phyloP scores from a whole-genome alignment of 768 basidiomycete species.

The Russula dissimulans region DNA sequence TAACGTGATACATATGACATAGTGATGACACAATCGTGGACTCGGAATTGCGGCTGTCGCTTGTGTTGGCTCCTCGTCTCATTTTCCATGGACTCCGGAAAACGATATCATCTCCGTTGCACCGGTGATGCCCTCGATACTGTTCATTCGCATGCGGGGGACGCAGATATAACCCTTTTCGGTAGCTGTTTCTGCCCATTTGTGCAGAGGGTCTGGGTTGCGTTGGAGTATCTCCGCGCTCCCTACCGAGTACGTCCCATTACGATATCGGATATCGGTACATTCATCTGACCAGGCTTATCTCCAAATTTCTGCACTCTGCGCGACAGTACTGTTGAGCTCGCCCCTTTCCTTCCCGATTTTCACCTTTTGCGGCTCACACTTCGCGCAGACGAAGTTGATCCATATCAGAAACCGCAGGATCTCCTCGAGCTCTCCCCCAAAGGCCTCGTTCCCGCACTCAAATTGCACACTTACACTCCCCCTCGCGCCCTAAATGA shows the following conservation, averaged over 20 bases:
- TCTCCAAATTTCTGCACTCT: neutral
- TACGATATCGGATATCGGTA: neutral
- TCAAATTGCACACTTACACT: constrained; percentile 43
- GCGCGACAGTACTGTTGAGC: neutral
- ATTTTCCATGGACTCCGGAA: neutral
- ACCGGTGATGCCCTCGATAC: constrained; percentile 50
- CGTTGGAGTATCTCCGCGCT: constrained; percentile 59
- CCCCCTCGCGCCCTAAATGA: constrained; percentile 65
- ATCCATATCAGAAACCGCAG: constrained; percentile 73
- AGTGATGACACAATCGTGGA: too few relatives aligned
- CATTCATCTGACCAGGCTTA: neutral
- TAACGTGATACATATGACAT: too few relatives aligned
- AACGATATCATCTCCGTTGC: constrained; percentile 19
- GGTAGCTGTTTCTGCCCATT: constrained; percentile 73
- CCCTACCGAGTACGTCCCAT: constrained; percentile 50
- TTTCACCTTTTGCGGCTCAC: neutral
- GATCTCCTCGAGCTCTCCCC: constrained; percentile 77
- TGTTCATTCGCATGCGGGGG: constrained; percentile 37
- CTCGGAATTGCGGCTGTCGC: too few relatives aligned
- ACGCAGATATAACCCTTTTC: constrained; percentile 56
- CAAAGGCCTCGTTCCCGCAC: constrained; percentile 70
- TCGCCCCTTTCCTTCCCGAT: neutral
- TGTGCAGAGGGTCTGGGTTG: constrained; percentile 74
- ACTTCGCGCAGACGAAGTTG: constrained; percentile 52
- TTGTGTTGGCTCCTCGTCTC: constrained; percentile 22